A percentile compares a stretch with the other conserved stretches of the same genome.
These are phyloP conservation scores for Penicillium thymicola DNA, from an alignment of 2,329 filamentous ascomycete genomes.

Conservation along the genomic window DNA sequence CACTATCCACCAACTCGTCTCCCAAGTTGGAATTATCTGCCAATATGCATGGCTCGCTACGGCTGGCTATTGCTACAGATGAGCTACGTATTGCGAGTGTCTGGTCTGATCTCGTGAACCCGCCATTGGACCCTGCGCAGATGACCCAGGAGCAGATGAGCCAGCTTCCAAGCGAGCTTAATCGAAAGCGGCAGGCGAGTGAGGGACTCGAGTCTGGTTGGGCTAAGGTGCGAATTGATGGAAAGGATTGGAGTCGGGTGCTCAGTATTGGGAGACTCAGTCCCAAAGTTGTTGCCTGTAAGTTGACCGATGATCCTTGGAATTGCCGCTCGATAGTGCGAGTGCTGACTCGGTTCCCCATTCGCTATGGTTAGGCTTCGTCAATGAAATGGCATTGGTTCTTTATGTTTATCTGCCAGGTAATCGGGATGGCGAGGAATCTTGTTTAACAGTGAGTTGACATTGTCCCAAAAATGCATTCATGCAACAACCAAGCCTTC, in stretches of 20 bases:
- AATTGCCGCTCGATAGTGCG: neutral
- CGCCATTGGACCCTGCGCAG: slow-evolving; percentile 76
- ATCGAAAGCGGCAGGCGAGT: slow-evolving; percentile 63
- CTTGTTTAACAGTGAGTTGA: slow-evolving; percentile 44
- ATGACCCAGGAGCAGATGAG: slow-evolving; percentile 63
- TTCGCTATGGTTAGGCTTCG: slow-evolving; percentile 33
- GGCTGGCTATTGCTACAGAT: slow-evolving; percentile 77
- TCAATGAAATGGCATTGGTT: slow-evolving; percentile 46
- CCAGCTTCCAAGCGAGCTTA: slow-evolving; percentile 77
- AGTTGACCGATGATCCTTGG: slow-evolving; percentile 27
- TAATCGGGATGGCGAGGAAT: slow-evolving; percentile 42
- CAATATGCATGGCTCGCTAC: slow-evolving; percentile 89
- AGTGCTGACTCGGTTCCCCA: neutral
- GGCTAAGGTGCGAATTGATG: slow-evolving; percentile 88
- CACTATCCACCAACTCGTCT: slow-evolving; percentile 21
- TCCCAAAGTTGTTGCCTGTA: slow-evolving; percentile 87
- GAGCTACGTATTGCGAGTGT: slow-evolving; percentile 78
- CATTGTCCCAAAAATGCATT: neutral
- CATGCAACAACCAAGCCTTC: neutral
- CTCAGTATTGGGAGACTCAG: slow-evolving; percentile 86
- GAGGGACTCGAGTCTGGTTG: slow-evolving; percentile 75
- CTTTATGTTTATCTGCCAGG: slow-evolving; percentile 47
- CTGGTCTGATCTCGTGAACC: slow-evolving; percentile 84
- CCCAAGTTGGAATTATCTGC: slow-evolving; percentile 81
- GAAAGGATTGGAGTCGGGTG: slow-evolving; percentile 91